Conservation (phyloP, 192 early-diverging fungal genomes). For the Coemansia pectinata region DNA sequence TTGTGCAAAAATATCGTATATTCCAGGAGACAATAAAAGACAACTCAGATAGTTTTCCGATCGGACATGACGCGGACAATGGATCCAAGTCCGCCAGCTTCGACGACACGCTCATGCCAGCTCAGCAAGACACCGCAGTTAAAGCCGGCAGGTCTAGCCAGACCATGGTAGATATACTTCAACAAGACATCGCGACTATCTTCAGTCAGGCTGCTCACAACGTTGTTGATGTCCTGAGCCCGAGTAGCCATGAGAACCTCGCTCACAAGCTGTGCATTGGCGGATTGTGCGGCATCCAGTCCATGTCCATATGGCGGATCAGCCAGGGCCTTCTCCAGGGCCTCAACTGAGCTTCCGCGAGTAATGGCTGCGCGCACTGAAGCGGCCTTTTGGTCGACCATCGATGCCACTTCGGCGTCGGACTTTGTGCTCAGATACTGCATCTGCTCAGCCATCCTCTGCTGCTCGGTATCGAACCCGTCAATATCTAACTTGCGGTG, state of each 20-base stretch:
- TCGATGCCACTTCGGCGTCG: constrained; percentile 13
- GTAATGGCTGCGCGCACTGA: constrained; percentile 66
- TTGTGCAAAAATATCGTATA: constrained; percentile 7
- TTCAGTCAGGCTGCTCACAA: constrained; percentile 61
- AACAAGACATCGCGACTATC: constrained; percentile 79
- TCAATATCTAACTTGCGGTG: constrained; percentile 50
- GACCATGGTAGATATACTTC: constrained; percentile 91
- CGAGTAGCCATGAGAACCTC: constrained; percentile 77
- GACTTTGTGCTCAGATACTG: constrained; percentile 37
- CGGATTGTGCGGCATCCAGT: constrained; percentile 65
- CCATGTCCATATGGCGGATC: constrained; percentile 72
- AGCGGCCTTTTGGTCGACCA: constrained; percentile 43
- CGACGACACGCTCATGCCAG: constrained; percentile 97
- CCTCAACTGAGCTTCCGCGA: constrained; percentile 61
- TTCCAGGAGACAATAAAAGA: neutral
- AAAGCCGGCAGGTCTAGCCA: constrained; percentile 80
- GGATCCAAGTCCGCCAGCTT: constrained; percentile 82
- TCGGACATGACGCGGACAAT: constrained; percentile 94
- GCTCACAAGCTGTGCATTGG: constrained; percentile 76
- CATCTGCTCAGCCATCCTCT: constrained; percentile 42
- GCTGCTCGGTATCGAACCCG: constrained; percentile 25
- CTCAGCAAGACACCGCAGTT: constrained; percentile 81
- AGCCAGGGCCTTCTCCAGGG: constrained; percentile 63
- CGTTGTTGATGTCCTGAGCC: constrained; percentile 64
- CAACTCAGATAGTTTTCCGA: constrained; percentile 64